Evolutionary conservation across 257 asterid genomes (phyloP).

Genomic region (Solanum corneliomulleri): DNA sequence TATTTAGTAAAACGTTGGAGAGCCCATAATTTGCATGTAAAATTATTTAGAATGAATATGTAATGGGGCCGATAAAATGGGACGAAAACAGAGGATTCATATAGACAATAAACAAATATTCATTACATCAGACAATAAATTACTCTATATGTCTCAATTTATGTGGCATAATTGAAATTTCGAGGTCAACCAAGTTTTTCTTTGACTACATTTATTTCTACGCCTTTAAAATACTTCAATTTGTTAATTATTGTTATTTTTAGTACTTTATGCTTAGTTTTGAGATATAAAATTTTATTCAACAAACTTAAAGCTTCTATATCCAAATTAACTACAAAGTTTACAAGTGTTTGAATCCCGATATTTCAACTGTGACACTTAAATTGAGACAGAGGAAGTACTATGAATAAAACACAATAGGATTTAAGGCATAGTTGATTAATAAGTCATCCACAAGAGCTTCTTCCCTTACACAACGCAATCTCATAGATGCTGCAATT

Average conservation of each 20-base stretch:
- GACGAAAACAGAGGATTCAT: background rate
- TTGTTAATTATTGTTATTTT: background rate
- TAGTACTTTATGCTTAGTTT: background rate
- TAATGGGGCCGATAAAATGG: background rate
- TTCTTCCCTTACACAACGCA: background rate
- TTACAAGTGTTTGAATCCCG: background rate
- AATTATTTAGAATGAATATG: background rate
- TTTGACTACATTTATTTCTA: background rate
- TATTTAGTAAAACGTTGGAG: background rate
- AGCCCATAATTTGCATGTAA: background rate
- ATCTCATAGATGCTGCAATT: background rate
- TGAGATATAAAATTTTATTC: background rate
- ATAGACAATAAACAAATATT: background rate
- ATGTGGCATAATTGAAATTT: background rate
- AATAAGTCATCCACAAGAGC: background rate
- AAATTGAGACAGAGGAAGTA: background rate
- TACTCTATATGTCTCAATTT: background rate
- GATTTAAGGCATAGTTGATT: background rate
- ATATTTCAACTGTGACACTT: background rate
- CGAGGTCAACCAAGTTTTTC: background rate
- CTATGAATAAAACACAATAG: background rate
- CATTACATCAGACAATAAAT: background rate
- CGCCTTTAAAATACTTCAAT: background rate
- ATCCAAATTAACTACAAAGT: background rate
- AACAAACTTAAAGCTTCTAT: background rate